Evolutionary conservation across 2,329 filamentous ascomycete genomes (phyloP).

Genomic region (Aureobasidium sp.): DNA sequence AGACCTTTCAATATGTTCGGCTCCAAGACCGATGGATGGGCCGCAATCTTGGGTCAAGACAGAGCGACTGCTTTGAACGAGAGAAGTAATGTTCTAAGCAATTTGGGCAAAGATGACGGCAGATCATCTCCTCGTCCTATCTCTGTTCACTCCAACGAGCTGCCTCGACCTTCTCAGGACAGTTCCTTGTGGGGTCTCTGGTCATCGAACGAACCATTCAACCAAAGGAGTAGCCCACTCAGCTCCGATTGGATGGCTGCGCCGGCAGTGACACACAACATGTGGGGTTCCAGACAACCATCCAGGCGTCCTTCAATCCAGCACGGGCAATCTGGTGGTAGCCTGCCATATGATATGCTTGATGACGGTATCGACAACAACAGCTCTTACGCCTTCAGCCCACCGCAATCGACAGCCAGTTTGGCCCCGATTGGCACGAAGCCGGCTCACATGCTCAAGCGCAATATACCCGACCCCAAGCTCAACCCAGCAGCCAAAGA

Average conservation of each 20-base stretch:
- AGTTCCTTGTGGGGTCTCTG: constrained; percentile 58
- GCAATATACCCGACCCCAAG: constrained; percentile 39
- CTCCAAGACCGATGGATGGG: constrained; percentile 45
- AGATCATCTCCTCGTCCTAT: constrained; percentile 50
- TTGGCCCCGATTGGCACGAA: constrained; percentile 68
- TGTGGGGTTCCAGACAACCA: constrained; percentile 55
- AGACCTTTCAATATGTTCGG: constrained; percentile 44
- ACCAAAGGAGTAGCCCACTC: constrained; percentile 45
- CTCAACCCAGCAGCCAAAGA: constrained; percentile 85
- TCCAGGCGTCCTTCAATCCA: constrained; percentile 77
- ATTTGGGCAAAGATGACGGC: neutral
- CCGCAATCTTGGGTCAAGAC: constrained; percentile 33
- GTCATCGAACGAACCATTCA: constrained; percentile 41
- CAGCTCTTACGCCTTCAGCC: constrained; percentile 37
- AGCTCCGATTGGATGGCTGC: constrained; percentile 46
- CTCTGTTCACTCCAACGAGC: constrained; percentile 44
- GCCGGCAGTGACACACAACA: constrained; percentile 16
- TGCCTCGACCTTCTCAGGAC: constrained; percentile 72
- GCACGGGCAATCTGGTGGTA: constrained; percentile 58
- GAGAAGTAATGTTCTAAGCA: neutral
- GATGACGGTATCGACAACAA: constrained; percentile 43
- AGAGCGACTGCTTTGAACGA: constrained; percentile 25
- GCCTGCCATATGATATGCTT: constrained; percentile 46
- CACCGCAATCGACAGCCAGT: constrained; percentile 34
- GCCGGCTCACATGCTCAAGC: constrained; percentile 32